Evolutionary conservation across 2,329 filamentous ascomycete species (phyloP).

Genomic region (Juglanconis sp.): DNA sequence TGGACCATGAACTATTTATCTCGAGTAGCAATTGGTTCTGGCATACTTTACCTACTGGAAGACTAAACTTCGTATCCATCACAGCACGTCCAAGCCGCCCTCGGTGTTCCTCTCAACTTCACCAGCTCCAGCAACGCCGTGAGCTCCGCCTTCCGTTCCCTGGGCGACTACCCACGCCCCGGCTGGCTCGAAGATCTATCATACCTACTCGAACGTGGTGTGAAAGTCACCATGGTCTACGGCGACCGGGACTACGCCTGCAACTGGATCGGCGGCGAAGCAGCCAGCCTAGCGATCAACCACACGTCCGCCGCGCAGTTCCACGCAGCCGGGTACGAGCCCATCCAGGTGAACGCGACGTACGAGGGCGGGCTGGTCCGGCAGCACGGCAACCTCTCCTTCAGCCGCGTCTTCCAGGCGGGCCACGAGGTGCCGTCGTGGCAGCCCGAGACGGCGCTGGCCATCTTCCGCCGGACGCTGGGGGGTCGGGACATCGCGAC

Average conservation of each 20-base stretch:
- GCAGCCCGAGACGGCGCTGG: constrained; percentile 42
- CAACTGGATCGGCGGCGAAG: constrained; percentile 48
- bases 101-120: constrained; percentile 59
- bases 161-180: constrained; percentile 27
- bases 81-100: constrained; percentile 47
- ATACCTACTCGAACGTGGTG: constrained; percentile 50
- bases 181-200: constrained; percentile 38
- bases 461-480: constrained; percentile 48
- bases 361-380: constrained; percentile 55
- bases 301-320: constrained; percentile 60
- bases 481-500: constrained; percentile 42
- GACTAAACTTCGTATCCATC: constrained; percentile 22
- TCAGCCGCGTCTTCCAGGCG: constrained; percentile 52
- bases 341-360: constrained; percentile 55
- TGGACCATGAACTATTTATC: no score
- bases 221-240: constrained; percentile 53
- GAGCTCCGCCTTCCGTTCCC: constrained; percentile 35
- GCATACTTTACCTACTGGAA: no score
- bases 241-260: constrained; percentile 55
- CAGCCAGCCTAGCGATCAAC: constrained; percentile 49
- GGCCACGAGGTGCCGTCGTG: constrained; percentile 50
- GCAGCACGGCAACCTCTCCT: constrained; percentile 62
- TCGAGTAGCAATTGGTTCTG: no score
- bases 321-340: constrained; percentile 59
- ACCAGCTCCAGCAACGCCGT: constrained; percentile 40